Evolutionary conservation across 306 rosid species (phyloP).

Genomic region (Medicago arabica): DNA sequence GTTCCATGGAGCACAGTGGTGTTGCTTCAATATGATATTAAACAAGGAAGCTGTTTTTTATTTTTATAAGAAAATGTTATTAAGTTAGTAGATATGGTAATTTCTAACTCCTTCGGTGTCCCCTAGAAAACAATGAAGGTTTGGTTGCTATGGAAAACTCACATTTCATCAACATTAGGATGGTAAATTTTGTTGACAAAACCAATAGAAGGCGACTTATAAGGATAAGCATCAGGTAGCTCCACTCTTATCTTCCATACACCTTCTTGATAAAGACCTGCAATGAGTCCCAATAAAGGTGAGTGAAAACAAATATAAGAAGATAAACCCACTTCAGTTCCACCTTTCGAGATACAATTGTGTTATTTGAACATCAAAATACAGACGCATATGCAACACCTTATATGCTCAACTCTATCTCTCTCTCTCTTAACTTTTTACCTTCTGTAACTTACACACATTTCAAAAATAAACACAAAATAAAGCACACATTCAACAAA

Average conservation of each 20-base stretch:
- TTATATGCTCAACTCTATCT: not conserved
- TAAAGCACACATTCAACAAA: not conserved
- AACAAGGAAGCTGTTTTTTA: conserved; percentile 3
- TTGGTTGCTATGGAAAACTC: conserved; percentile 48
- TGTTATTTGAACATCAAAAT: not conserved
- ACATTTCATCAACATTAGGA: conserved; percentile 96
- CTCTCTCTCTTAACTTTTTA: not conserved
- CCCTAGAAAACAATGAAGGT: conserved; percentile 26
- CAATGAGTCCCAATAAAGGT: conserved; percentile 41
- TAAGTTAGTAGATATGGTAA: not conserved
- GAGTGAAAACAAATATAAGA: not conserved
- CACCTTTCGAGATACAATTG: conserved; percentile 4
- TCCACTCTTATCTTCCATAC: conserved; percentile 89
- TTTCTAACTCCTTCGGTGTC: not conserved
- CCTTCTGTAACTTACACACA: not conserved
- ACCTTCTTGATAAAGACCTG: conserved; percentile 85
- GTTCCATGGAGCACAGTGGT: conserved; percentile 9
- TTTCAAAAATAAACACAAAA: not conserved
- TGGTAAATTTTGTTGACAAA: conserved; percentile 86
- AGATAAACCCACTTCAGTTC: conserved; percentile 10
- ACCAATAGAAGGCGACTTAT: conserved; percentile 88
- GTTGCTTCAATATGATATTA: conserved; percentile 29
- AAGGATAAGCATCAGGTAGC: conserved; percentile 90
- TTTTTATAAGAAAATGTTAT: not conserved
- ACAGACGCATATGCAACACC: not conserved